phyloP scores from a whole-genome alignment of 768 basidiomycete genomes.

The Rhizopogon rudus region DNA sequence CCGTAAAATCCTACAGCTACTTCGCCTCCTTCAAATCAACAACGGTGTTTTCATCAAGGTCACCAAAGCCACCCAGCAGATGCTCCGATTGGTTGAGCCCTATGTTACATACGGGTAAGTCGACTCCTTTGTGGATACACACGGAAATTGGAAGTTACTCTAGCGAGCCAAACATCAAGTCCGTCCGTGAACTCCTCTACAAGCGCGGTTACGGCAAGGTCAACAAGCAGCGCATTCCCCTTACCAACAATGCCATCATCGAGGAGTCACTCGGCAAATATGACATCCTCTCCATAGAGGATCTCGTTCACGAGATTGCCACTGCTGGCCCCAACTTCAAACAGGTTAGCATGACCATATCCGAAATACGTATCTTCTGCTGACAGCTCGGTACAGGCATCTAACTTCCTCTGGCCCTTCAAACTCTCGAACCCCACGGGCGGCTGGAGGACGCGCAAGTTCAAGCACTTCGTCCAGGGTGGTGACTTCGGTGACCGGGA shows the following conservation, averaged over 20 bases:
- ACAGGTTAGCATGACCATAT: constrained; percentile 54
- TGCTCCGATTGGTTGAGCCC: constrained; percentile 96
- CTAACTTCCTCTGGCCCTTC: constrained; percentile 99
- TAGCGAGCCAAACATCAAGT: constrained; percentile 95
- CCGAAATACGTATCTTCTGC: constrained; percentile 2
- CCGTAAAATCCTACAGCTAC: constrained; percentile 97
- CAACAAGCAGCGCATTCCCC: constrained; percentile 94
- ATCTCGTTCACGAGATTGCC: constrained; percentile 95
- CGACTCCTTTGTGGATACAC: not conserved
- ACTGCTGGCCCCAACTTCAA: constrained; percentile 99
- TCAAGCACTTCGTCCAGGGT: constrained; percentile 94
- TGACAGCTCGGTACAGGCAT: constrained; percentile 42
- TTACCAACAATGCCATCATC: constrained; percentile 90
- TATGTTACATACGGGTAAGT: constrained; percentile 94
- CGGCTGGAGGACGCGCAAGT: constrained; percentile 97
- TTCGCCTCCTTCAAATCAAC: constrained; percentile 99
- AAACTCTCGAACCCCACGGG: constrained; percentile 99
- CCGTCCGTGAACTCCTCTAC: constrained; percentile 96
- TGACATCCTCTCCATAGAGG: constrained; percentile 96
- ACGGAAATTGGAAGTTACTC: constrained; percentile 2
- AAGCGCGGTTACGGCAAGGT: constrained; percentile 99
- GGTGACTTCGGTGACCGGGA: constrained; percentile 99
- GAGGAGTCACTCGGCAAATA: constrained; percentile 87
- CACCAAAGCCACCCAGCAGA: constrained; percentile 93
- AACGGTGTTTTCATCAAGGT: constrained; percentile 98